Evolutionary conservation across 495 filamentous ascomycete species (phyloP), one percentile per base, ranked within the genome.

Genomic region (Podospora pseudoanserina): DNA sequence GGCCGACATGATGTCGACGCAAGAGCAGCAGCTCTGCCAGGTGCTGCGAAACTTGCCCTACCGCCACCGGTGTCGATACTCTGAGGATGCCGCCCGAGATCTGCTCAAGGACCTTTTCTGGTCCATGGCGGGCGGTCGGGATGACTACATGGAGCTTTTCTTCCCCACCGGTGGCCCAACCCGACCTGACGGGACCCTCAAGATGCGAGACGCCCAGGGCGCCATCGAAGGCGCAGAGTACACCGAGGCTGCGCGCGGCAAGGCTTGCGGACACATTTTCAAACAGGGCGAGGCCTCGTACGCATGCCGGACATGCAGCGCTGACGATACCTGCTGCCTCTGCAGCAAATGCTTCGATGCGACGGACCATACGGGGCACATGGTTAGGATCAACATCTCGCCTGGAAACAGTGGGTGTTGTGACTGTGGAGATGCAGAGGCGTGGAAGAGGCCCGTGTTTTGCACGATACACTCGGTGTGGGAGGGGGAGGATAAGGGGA

Each of bases 261-360:
- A 94, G 77, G 88, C 92, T n/a, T 99, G 95, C 75, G 95, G 95
- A 7, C 95, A 99, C 81, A 98, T 99, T 69, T 96, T 98, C 83
- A 90, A 92, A 77, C 83, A 83, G 30, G 95, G 94, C 2, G 95
- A 99, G 80, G 92, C 93, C 55, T 92, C 93, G 53, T 99, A 97
- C 73, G 86, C 90, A 62, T 99, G 95, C 83, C 90, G 91, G 76
- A 97, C 94, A 19, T 99, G 95, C 75, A 91, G 91, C 44, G 84
- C 88, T 60, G 92, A 96, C 74, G 91, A 94, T 71, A 95, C 92
- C 0, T 94, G 91, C 71, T 91, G 92, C 61, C 84, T 96, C 54
- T 96, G 92, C 79, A 89, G 91, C 79, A 87, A 90, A 75, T 99
- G 95, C 78, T 98, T 97, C 75, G 93, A 97, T 70, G 86, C 93